phyloP scores from a whole-genome alignment of 257 asterid species.

The Solanum boliviense region DNA sequence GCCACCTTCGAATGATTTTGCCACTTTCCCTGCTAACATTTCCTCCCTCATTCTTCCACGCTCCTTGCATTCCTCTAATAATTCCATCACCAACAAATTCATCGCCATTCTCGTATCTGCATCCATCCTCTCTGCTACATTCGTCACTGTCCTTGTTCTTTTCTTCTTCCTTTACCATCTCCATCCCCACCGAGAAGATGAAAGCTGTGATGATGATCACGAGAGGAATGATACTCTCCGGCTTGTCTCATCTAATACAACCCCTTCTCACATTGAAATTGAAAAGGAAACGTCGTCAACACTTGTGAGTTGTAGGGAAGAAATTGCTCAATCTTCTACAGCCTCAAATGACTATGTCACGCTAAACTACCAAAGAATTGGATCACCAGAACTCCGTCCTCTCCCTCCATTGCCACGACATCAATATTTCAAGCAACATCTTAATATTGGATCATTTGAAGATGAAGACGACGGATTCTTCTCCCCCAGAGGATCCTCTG shows the following conservation, averaged over 20 bases:
- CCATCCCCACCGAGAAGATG: constrained; percentile 22
- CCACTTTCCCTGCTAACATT: constrained; percentile 76
- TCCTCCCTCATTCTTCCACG: constrained; percentile 75
- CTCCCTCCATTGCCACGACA: constrained; percentile 76
- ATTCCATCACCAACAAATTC: constrained; percentile 40
- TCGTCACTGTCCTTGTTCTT: constrained; percentile 17
- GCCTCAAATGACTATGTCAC: neutral
- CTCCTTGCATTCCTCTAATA: constrained; percentile 35
- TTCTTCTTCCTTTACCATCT: constrained; percentile 41
- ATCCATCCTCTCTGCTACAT: constrained; percentile 26
- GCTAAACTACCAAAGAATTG: constrained; percentile 27
- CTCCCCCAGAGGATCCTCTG: constrained; percentile 56
- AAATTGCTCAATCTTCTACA: constrained; percentile 13
- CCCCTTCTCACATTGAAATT: constrained; percentile 35
- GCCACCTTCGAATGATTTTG: constrained; percentile 13
- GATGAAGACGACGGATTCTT: constrained; percentile 42
- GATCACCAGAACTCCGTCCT: constrained; percentile 90
- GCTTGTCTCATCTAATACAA: constrained; percentile 49
- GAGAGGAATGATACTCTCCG: constrained; percentile 46
- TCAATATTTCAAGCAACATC: constrained; percentile 26
- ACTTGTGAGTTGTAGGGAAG: constrained; percentile 45
- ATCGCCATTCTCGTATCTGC: constrained; percentile 35
- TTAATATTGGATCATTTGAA: constrained; percentile 7
- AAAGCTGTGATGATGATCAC: constrained; percentile 9
- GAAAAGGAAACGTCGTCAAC: constrained; percentile 32